phyloP scores from a whole-genome alignment of 2,329 filamentous ascomycete species.

The Trichophyton equinum region DNA sequence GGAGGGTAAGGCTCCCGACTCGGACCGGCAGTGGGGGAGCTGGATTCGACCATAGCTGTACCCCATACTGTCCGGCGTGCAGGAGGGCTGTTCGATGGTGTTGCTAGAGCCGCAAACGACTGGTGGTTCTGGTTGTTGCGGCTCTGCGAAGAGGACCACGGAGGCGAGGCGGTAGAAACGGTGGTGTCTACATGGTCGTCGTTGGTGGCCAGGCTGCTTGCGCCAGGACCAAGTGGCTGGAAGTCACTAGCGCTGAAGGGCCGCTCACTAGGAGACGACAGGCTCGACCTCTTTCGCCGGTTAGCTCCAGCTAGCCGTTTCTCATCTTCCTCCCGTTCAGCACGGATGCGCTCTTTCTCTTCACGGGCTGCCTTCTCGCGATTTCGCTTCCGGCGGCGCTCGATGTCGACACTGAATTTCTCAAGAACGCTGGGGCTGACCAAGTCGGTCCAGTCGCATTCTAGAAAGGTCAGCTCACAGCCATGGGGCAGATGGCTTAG shows the following conservation, averaged over 20 bases:
- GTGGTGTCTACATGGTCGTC: conserved; percentile 21
- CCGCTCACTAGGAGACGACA: conserved; percentile 31
- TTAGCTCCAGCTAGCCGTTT: conserved; percentile 51
- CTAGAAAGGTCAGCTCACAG: conserved; percentile 81
- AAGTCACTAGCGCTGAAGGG: conserved; percentile 51
- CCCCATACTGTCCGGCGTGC: conserved; percentile 79
- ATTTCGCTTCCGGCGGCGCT: conserved; percentile 60
- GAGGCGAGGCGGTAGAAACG: conserved; percentile 31
- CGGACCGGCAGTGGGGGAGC: conserved; percentile 36
- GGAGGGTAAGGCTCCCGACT: background rate
- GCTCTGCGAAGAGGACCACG: conserved; percentile 26
- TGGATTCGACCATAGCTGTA: conserved; percentile 54
- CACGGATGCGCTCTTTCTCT: conserved; percentile 70
- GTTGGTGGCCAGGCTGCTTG: conserved; percentile 19
- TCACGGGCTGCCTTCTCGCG: conserved; percentile 73
- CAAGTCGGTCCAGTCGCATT: conserved; percentile 91
- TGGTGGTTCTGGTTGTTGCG: conserved; percentile 27
- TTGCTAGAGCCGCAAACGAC: conserved; percentile 47
- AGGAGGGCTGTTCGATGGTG: conserved; percentile 69
- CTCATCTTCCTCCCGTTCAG: conserved; percentile 66
- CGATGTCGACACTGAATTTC: conserved; percentile 62
- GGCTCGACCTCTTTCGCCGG: conserved; percentile 47
- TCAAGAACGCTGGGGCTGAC: conserved; percentile 63
- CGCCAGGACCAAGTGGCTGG: conserved; percentile 38
- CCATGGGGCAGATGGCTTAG: conserved; percentile 74